Evolutionary conservation across 2,329 filamentous ascomycete species (phyloP), one percentile per base, ranked within the genome.

Genomic region (Aureobasidium lini): DNA sequence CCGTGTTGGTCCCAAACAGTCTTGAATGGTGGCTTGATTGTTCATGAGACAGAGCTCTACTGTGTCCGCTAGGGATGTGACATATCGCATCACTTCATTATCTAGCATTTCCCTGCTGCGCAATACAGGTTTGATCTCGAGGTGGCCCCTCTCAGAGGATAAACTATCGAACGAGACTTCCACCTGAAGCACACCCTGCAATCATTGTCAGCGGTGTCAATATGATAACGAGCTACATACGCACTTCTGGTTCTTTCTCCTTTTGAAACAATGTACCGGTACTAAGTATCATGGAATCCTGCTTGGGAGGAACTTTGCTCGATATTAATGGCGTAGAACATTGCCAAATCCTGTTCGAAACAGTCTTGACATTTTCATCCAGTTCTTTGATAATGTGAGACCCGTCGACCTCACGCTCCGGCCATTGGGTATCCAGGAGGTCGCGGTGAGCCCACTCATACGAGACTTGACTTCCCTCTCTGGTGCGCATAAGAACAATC

Each of bases 401-500:
- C 8, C 34, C 34, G 13, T 36, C 34, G 34, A 36, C 34, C 34
- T 36, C 34, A 36, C 13, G 34, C 13, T 36, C 67, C 66, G 57
- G 69, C 69, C 0, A 67, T 68, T 15, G 76, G 53, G 16, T 29
- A 48, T 37, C 54, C 67, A 56, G 49, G 23, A 53, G 42, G 15
- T 11, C 15, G 61, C 16, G 65, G 62, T 74, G 73, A 3, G 68
- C 63, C 76, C 76, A 79, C 4, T 77, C 73, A 61, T 67, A 79
- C 13, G 50, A 63, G 10, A 71, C 62, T 15, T 70, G 66, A 37
- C 66, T 67, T 15, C 73, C 73, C 63, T 79, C 77, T 9, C 68
- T 68, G 1, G 72, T 76, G 10, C 76, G 70, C 59, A 77, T 59
- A 7, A 79, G 72, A 6, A 76, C 71, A 11, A 78, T 68, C 13